phyloP scores from a whole-genome alignment of 148 eudicot species.

The Cornus kousa region DNA sequence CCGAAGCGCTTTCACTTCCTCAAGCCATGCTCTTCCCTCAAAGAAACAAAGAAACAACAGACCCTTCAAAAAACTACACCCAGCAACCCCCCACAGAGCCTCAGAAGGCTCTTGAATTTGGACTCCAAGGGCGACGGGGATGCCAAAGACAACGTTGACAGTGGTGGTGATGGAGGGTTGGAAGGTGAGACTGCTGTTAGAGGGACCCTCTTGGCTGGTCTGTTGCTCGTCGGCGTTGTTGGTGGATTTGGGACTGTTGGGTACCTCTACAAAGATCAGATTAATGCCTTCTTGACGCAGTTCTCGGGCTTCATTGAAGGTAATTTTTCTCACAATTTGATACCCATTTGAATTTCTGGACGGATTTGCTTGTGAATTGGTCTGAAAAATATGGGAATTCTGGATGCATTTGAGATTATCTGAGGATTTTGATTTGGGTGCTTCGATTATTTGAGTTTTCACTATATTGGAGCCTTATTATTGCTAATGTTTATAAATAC shows the following conservation, averaged over 20 bases:
- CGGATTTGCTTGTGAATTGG: neutral
- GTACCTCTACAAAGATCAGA: conserved; percentile 74
- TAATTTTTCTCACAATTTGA: conserved; percentile 11
- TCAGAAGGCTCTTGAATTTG: conserved; percentile 47
- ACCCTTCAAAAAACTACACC: conserved; percentile 43
- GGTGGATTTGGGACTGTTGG: conserved; percentile 93
- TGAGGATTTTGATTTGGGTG: neutral
- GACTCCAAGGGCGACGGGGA: conserved; percentile 37
- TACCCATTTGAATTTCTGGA: conserved; percentile 4
- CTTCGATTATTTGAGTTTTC: too few relatives aligned
- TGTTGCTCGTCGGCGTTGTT: conserved; percentile 73
- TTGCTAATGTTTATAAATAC: too few relatives aligned
- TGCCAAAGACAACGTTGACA: conserved; percentile 11
- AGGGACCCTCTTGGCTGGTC: conserved; percentile 81
- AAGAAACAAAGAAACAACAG: conserved; percentile 53
- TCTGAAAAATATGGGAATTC: neutral
- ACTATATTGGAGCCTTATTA: neutral
- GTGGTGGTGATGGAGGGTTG: conserved; percentile 13
- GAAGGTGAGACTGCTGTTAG: conserved; percentile 65
- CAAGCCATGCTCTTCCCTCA: conserved; percentile 66
- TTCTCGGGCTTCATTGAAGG: conserved; percentile 90
- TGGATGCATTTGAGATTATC: neutral
- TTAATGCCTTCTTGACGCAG: conserved; percentile 72
- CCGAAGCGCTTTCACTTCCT: conserved; percentile 51
- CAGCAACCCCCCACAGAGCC: conserved; percentile 37